A percentile compares a stretch with the other conserved stretches of the same genome.
These are phyloP conservation scores for Nectriaceae sp. DNA, from an alignment of 2,329 filamentous ascomycete genomes.

Conservation along the genomic window DNA sequence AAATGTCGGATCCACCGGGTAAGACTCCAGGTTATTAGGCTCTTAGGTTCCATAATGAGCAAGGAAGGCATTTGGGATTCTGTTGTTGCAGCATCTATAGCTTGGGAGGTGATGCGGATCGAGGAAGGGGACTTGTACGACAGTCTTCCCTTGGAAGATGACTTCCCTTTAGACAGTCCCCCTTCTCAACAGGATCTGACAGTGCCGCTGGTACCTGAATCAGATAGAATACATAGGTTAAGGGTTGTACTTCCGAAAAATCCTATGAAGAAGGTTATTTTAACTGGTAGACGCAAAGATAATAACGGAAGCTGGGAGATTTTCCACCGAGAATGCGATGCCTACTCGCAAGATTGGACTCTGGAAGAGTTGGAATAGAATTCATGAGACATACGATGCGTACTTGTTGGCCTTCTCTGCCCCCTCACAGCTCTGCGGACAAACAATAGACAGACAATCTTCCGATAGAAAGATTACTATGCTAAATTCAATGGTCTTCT, in stretches of 20 bases:
- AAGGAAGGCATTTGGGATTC: not conserved
- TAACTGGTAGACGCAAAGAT: not conserved
- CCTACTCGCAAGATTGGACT: not conserved
- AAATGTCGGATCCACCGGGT: not conserved
- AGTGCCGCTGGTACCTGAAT: not conserved
- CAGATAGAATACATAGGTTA: not conserved
- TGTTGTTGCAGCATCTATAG: not conserved
- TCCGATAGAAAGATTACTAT: too few species aligned
- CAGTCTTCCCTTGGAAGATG: not conserved
- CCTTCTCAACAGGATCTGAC: not conserved
- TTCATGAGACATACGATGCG: too few species aligned
- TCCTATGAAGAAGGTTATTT: not conserved
- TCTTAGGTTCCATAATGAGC: not conserved
- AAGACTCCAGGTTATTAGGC: not conserved
- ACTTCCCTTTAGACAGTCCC: not conserved
- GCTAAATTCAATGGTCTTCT: constrained; percentile 1
- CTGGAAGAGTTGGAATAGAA: too few species aligned
- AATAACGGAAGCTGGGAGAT: not conserved
- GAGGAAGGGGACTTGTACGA: not conserved
- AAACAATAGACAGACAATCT: too few species aligned
- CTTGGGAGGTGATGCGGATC: constrained; percentile 44
- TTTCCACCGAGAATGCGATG: not conserved
- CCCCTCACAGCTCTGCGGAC: too few species aligned
- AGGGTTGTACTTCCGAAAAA: not conserved
- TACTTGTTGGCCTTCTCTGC: too few species aligned